Evolutionary conservation across 257 asterid genomes (phyloP).

Genomic region (Cinchona pubescens): DNA sequence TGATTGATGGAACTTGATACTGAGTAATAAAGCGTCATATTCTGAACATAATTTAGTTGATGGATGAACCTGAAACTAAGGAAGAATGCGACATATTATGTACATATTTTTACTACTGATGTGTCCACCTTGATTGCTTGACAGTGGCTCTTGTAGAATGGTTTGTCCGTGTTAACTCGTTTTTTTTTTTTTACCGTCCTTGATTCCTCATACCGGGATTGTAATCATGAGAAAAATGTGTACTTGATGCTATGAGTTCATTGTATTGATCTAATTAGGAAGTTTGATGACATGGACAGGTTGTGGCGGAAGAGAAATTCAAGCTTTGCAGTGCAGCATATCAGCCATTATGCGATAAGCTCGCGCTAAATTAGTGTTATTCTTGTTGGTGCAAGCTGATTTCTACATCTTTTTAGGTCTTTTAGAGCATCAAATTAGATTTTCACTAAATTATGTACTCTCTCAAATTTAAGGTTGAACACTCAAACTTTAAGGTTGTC

Average conservation of each 20-base stretch:
- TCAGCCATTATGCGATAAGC: conserved; percentile 68
- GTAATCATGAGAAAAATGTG: neutral
- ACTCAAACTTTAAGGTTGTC: neutral
- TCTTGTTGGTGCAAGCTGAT: conserved; percentile 11
- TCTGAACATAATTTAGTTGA: no score
- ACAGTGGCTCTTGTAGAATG: neutral
- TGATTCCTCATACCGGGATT: neutral
- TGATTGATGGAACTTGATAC: no score
- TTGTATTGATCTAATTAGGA: conserved; percentile 3
- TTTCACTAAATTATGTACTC: neutral
- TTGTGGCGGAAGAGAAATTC: conserved; percentile 83
- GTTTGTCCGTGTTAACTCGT: neutral
- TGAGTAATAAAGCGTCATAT: no score
- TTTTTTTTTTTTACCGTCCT: no score
- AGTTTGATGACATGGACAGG: conserved; percentile 39
- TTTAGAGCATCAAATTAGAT: no score
- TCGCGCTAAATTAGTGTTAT: conserved; percentile 36
- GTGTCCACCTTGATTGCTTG: neutral
- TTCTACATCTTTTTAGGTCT: neutral
- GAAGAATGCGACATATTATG: neutral
- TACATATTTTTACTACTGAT: neutral
- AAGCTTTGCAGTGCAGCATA: conserved; percentile 92
- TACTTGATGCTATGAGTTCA: neutral
- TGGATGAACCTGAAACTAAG: neutral
- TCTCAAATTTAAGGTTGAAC: no score